A percentile compares a stretch with the other conserved stretches of the same genome.
These are phyloP conservation scores for Penicillium dipodomyicola DNA, from an alignment of 495 filamentous ascomycete species.

Conservation along the genomic window DNA sequence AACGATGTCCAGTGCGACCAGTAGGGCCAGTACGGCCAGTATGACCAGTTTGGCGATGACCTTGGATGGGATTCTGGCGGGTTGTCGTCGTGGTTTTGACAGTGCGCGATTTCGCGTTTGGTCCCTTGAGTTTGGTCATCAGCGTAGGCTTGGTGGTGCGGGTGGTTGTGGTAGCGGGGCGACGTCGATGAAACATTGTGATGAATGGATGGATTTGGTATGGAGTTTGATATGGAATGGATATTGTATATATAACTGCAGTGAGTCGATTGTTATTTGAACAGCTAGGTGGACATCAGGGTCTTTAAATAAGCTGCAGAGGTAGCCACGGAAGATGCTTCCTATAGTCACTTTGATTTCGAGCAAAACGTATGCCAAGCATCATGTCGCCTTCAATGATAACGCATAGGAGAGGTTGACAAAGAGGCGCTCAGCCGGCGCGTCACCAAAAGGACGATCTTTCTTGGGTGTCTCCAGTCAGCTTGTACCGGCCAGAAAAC, in stretches of 20 bases:
- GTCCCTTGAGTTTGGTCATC: slow-evolving; percentile 33
- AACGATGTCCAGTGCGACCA: slow-evolving; percentile 1
- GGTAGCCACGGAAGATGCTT: background rate
- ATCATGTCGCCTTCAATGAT: slow-evolving; percentile 10
- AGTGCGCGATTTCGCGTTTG: slow-evolving; percentile 24
- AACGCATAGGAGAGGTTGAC: slow-evolving; percentile 8
- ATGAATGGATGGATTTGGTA: background rate
- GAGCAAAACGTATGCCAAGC: slow-evolving; percentile 23
- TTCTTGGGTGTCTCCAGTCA: background rate
- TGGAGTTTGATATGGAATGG: background rate
- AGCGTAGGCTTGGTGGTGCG: slow-evolving; percentile 49
- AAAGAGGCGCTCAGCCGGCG: slow-evolving; percentile 15
- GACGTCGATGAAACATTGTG: slow-evolving; percentile 32
- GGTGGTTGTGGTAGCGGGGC: slow-evolving; percentile 31
- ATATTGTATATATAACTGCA: background rate
- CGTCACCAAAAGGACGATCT: slow-evolving; percentile 29
- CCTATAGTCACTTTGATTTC: background rate
- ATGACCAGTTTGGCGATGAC: background rate
- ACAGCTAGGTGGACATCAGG: background rate
- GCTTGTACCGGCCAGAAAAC: background rate
- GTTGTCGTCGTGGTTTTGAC: slow-evolving; percentile 34
- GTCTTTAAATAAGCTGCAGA: slow-evolving; percentile 10
- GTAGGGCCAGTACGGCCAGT: background rate
- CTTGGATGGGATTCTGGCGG: background rate
- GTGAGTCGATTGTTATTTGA: background rate